Evolutionary conservation across 1,139 yeast genomes (phyloP).

Genomic region (Yamadazyma atmosphaerica): DNA sequence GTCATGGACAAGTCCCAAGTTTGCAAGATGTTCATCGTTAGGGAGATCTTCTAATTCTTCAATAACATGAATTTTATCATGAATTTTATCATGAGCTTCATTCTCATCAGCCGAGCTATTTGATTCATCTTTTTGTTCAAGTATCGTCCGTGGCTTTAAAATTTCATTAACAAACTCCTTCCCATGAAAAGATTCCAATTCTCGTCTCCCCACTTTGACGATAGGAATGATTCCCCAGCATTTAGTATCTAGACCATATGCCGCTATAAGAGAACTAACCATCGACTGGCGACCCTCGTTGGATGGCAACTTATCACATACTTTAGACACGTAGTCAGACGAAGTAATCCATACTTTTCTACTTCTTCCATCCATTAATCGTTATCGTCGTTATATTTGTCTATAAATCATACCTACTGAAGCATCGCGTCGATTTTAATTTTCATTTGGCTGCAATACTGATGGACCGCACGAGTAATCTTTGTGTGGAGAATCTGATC

Average conservation of each 20-base stretch:
- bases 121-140: too few relatives aligned
- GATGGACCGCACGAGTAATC: background rate
- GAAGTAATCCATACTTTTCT: conserved; percentile 1
- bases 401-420: background rate
- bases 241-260: conserved; percentile 34
- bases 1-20: conserved; percentile 53
- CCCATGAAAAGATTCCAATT: conserved; percentile 42
- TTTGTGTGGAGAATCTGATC: conserved; percentile 8
- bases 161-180: conserved; percentile 34
- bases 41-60: too few relatives aligned
- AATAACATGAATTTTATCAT: too few relatives aligned
- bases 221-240: conserved; percentile 26
- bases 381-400: background rate
- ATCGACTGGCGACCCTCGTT: conserved; percentile 52
- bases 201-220: conserved; percentile 22
- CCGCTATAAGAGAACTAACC: conserved; percentile 41
- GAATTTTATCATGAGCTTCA: too few relatives aligned
- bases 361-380: background rate
- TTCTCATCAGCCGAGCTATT: too few relatives aligned
- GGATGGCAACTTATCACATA: conserved; percentile 51
- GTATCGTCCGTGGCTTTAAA: conserved; percentile 19
- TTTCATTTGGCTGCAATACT: conserved; percentile 3
- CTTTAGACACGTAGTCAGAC: conserved; percentile 19
- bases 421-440: conserved; percentile 1
- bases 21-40: conserved; percentile 10